phyloP scores from a whole-genome alignment of 2,329 filamentous ascomycete genomes.

The Hypoxylon sp. region DNA sequence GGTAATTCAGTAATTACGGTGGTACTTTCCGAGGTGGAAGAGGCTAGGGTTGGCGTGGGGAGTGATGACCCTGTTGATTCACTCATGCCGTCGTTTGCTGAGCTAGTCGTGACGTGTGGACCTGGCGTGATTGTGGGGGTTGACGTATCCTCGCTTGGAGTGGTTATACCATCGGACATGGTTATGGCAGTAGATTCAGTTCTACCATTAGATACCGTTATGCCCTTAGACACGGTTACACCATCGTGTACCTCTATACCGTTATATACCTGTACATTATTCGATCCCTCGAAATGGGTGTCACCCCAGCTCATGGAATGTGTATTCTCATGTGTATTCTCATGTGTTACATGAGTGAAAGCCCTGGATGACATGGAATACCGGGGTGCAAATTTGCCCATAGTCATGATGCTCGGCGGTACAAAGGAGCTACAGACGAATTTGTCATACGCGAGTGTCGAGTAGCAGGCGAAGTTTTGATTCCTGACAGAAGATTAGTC shows the following conservation, averaged over 20 bases:
- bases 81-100: not conserved
- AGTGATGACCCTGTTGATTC: not conserved
- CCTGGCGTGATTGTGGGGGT: not conserved
- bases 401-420: not conserved
- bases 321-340: no score
- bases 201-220: no score
- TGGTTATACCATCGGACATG: not conserved
- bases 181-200: not conserved
- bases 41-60: not conserved
- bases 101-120: not conserved
- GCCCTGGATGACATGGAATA: not conserved
- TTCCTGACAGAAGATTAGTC: conserved; percentile 7
- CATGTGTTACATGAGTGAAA: not conserved
- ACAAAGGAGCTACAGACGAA: conserved; percentile 18
- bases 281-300: not conserved
- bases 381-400: not conserved
- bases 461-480: conserved; percentile 15
- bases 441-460: conserved; percentile 2
- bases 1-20: not conserved
- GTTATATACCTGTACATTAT: not conserved
- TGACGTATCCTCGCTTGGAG: not conserved
- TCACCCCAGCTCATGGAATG: not conserved
- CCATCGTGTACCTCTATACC: not conserved
- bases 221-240: not conserved
- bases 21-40: not conserved